Evolutionary conservation across 495 filamentous ascomycete species (phyloP).

Genomic region (Rhypophila decipiens): DNA sequence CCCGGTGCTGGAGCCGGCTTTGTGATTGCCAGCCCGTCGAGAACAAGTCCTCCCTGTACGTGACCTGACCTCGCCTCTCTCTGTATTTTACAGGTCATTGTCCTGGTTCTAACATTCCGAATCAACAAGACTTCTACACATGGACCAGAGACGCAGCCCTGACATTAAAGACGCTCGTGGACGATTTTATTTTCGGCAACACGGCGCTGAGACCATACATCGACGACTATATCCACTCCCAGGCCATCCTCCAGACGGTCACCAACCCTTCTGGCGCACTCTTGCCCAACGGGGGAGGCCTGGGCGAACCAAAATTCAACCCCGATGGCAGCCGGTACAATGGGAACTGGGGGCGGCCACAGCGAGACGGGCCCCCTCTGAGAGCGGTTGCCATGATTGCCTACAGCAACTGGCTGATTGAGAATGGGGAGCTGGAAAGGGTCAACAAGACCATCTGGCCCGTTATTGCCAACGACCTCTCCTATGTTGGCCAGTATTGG

Average conservation of each 20-base stretch:
- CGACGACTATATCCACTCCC: constrained; percentile 49
- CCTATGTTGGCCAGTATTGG: constrained; percentile 64
- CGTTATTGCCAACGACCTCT: constrained; percentile 56
- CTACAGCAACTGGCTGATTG: constrained; percentile 38
- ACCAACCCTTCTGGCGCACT: constrained; percentile 50
- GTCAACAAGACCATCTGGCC: constrained; percentile 47
- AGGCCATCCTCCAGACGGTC: constrained; percentile 51
- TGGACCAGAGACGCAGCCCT: constrained; percentile 65
- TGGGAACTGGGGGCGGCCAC: constrained; percentile 44
- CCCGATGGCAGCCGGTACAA: constrained; percentile 15
- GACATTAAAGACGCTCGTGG: constrained; percentile 52
- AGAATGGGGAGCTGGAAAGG: constrained; percentile 33
- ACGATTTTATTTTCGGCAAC: constrained; percentile 49
- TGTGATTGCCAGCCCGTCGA: constrained; percentile 56
- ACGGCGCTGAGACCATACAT: constrained; percentile 43
- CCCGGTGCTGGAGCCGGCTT: constrained; percentile 41
- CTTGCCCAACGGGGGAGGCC: constrained; percentile 36
- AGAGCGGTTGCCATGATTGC: constrained; percentile 49
- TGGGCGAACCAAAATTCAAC: constrained; percentile 51
- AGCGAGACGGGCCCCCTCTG: constrained; percentile 61
- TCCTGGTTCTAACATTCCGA: neutral
- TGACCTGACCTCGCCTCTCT: neutral
- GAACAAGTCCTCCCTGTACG: constrained; percentile 47
- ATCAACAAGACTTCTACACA: constrained; percentile 46
- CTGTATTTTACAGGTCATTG: neutral